These are phyloP conservation scores for Mediolabrus comicus DNA, from an alignment of 108 stramenopile genomes.

Conservation along the genomic window DNA sequence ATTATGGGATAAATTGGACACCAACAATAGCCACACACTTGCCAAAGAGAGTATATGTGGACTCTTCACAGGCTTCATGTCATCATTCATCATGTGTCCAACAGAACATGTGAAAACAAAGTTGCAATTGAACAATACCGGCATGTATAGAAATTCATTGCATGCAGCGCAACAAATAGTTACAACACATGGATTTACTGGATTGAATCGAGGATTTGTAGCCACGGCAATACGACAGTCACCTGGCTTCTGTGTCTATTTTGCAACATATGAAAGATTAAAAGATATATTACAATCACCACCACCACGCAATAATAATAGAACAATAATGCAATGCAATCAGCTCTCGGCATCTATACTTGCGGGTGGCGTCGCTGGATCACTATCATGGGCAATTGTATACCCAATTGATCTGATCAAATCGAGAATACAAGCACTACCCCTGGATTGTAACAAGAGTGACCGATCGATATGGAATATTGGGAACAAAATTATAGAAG, in stretches of 20 bases:
- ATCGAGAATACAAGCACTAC: conserved; percentile 74
- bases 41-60: conserved; percentile 59
- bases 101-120: conserved; percentile 88
- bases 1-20: conserved; percentile 50
- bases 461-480: conserved; percentile 19
- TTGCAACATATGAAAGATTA: conserved; percentile 71
- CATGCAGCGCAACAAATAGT: conserved; percentile 48
- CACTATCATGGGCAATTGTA: conserved; percentile 76
- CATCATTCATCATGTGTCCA: conserved; percentile 62
- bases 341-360: conserved; percentile 54
- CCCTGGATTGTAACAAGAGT: conserved; percentile 34
- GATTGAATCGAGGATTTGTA: conserved; percentile 66
- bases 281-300: conserved; percentile 44
- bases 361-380: conserved; percentile 86
- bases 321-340: conserved; percentile 13
- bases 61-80: conserved; percentile 77
- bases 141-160: conserved; percentile 49
- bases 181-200: conserved; percentile 38
- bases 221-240: conserved; percentile 67
- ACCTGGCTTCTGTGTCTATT: conserved; percentile 86
- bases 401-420: conserved; percentile 92
- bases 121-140: conserved; percentile 58
- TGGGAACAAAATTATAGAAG: conserved; percentile 36
- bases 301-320: too few relatives aligned
- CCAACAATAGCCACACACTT: background rate